Evolutionary conservation across 2,329 filamentous ascomycete genomes (phyloP), one percentile per base, ranked within the genome.

Genomic region (Cladophialophora yegresii): DNA sequence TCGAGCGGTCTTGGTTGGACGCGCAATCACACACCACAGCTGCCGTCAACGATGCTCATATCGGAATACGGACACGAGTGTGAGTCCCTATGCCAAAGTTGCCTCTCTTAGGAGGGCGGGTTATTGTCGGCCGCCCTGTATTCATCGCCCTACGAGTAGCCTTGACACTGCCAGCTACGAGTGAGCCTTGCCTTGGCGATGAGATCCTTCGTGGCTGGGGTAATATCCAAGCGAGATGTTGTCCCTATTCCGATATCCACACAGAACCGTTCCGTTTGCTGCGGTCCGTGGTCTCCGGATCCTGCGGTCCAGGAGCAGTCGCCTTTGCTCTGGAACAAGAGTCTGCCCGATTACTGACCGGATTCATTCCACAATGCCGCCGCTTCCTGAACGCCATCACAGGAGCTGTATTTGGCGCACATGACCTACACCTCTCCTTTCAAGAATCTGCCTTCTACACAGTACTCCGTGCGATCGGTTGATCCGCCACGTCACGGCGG

Each of bases 131-230:
- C 16, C n/a, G 36, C 36, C 20, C n/a, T 26, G 26, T 9, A 20
- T 7, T 50, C 26, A 28, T 28, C 26, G 26, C 26, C 6, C 3
- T 28, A 28, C 26, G 26, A 28, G 26, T 13, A 22, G 12, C 9
- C 28, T n/a, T 23, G 32, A 60, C 40, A 60, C 43, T 60, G 57
- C 57, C 57, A 51, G 45, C 57, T 20, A 26, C 47, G 45, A 60
- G 45, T 60, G 57, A 53, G 57, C 57, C 57, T 60, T 36, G 57
- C 45, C 57, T 60, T 60, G 57, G 57, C 57, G 4, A 13, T 8
- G 3, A 3, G 32, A 60, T 60, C 57, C 57, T 60, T 51, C 57
- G 57, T 53, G 57, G 57, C 57, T 33, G 43, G 45, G 47, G 26
- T 51, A 30, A 33, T 22, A 16, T 56, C 47, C 47, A 22, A 8